Evolutionary conservation across 2,329 filamentous ascomycete species (phyloP), one percentile per base, ranked within the genome.

Genomic region (Pseudogymnoascus sp.): DNA sequence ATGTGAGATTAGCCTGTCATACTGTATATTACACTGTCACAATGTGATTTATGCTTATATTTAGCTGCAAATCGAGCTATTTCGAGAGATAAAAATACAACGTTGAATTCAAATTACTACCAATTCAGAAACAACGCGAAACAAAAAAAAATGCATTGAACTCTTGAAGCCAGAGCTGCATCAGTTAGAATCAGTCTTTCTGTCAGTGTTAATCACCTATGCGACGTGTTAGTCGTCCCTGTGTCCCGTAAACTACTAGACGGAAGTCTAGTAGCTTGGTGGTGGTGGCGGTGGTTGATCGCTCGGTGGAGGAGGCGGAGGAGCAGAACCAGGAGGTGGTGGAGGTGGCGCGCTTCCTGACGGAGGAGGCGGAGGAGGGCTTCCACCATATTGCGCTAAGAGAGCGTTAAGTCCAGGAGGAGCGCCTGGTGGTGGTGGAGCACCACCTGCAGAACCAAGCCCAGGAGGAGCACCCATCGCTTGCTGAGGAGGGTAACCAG

Each of bases 231-330:
- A 57, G 28, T 57, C 51, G 28, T 34, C 28, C 51, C 51, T 57
- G n/a, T 34, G 25, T 31, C 51, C 51, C 11, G 28, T 34, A 14
- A 57, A 4, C 28, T 34, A 57, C 25, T 21, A 21, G n/a, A 7
- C 2, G 16, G 11, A 8, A 23, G 19, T 39, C n/a, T 61, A 61
- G 16, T 61, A 61, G 60, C 60, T 61, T 41, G 85, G 85, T 62
- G 83, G 83, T 39, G 85, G 86, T 23, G 89, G 86, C 21, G 86
- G 86, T 67, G 83, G 83, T 66, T 81, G 79, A 65, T 85, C 83
- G 69, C 82, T 82, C 4, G 81, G 81, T 3, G 81, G 81, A 67
- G 82, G 80, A 13, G 84, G 86, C 39, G 86, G 85, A 65, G 85
- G 81, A 68, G 85, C 85, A 65, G 81, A 79, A 61, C 80, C 81